Base-by-base conservation (phyloP, 1,284 basidiomycete genomes). In the Papiliotrema fonsecae region DNA sequence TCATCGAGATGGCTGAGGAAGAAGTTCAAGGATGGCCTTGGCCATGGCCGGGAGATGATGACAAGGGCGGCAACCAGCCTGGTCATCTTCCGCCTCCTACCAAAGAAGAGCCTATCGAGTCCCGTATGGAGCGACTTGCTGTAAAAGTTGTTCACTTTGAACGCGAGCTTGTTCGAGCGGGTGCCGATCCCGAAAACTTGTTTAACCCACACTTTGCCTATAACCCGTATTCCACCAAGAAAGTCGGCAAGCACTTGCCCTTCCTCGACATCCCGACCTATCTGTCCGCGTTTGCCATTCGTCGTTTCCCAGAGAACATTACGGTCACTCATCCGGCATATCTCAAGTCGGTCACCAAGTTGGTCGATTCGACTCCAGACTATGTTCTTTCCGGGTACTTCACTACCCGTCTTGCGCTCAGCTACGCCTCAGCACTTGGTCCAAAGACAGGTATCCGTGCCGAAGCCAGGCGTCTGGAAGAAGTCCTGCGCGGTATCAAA, bases 241-340 rank as follows among this genome's bases (percentile, higher is more conserved):
- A 86, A 46, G 77, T 94, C 44, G 82, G 84, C n/a, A 75, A 79
- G 7, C 76, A 84, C 4, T 75, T 97, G 16, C 80, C 85, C 1
- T 82, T 90, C 64, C 80, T 97, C 58, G 78, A 88, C 62, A 89
- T 96, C 74, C 77, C 81, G 0, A 78, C 82, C 26, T 97, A 96
- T 73, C 84, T 97, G 54, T 81, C 90, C 1, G 78, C 86, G 0
- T 90, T 92, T 63, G 82, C 86, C 0, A 85, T 88, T 14, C 82
- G 88, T 34, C 75, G 76, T 48, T 90, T 82, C 76, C 93, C 93
- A 0, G 76, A 79, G 19, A 71, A 74, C 41, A 82, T 96, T 54
- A 85, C 97, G 55, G 77, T 96, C 55, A 87, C 87, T 2, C 84
- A 88, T 62, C 88, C 89, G n/a, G 78, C 82, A 0, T 97, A 89